Evolutionary conservation across 768 basidiomycete genomes (phyloP).

Genomic region (Hypholoma sublateritium): DNA sequence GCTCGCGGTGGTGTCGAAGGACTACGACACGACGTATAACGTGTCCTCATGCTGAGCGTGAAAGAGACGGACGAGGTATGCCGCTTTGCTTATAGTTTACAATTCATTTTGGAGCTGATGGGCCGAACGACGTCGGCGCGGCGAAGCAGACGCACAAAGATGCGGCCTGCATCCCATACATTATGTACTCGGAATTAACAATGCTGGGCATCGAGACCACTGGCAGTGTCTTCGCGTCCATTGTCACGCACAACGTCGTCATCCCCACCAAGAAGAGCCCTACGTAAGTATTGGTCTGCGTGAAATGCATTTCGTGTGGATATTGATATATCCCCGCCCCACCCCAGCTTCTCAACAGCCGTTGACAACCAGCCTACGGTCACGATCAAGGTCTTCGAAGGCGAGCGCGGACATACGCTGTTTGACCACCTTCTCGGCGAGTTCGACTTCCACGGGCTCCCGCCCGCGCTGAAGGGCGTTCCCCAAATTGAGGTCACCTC

Average conservation of each 20-base stretch:
- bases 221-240: conserved; percentile 58
- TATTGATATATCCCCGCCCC: no score
- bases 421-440: conserved; percentile 90
- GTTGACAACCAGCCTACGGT: conserved; percentile 89
- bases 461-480: conserved; percentile 84
- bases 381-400: conserved; percentile 88
- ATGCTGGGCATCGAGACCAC: conserved; percentile 65
- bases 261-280: conserved; percentile 53
- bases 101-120: no score
- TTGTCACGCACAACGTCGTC: conserved; percentile 48
- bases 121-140: no score
- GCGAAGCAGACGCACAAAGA: no score
- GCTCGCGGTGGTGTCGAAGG: no score
- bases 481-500: conserved; percentile 90
- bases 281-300: conserved; percentile 29
- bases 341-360: conserved; percentile 74
- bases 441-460: conserved; percentile 89
- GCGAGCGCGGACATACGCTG: conserved; percentile 85
- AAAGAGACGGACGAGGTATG: no score
- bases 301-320: no score
- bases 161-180: no score
- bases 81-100: no score
- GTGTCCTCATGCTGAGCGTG: no score
- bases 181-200: no score
- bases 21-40: no score